Conservation (phyloP, 139 green algal genomes). For the Volvox africanus region DNA sequence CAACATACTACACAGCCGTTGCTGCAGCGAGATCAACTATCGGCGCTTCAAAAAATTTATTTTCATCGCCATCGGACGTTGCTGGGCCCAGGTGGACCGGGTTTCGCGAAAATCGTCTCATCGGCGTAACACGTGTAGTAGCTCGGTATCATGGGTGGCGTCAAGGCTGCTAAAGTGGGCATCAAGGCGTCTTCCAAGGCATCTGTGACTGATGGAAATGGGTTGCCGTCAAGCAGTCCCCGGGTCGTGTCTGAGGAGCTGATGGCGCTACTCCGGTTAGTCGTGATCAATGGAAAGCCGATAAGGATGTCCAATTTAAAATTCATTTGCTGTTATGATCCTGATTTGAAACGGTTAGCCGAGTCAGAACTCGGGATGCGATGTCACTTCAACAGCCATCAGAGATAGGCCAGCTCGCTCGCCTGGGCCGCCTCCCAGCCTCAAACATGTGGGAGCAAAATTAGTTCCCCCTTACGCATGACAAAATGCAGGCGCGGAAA, state of each 20-base stretch:
- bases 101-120: too few relatives aligned
- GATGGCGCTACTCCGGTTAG: slow-evolving; percentile 13
- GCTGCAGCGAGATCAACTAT: too few relatives aligned
- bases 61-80: too few relatives aligned
- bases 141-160: not conserved
- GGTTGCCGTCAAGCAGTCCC: not conserved
- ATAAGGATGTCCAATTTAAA: not conserved
- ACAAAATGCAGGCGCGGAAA: slow-evolving; percentile 5
- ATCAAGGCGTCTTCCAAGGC: not conserved
- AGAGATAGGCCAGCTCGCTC: not conserved
- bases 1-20: not conserved
- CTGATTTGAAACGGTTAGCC: not conserved
- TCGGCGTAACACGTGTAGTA: not conserved
- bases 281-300: not conserved
- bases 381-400: not conserved
- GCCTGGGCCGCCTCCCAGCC: too few relatives aligned
- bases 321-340: too few relatives aligned
- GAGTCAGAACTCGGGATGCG: not conserved
- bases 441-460: too few relatives aligned
- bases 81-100: too few relatives aligned
- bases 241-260: slow-evolving; percentile 26
- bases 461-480: too few relatives aligned
- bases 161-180: not conserved
- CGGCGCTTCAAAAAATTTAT: too few relatives aligned
- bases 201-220: not conserved